Conservation (phyloP, 2,329 filamentous ascomycete genomes). For the Thielaviopsis ethacetica region DNA sequence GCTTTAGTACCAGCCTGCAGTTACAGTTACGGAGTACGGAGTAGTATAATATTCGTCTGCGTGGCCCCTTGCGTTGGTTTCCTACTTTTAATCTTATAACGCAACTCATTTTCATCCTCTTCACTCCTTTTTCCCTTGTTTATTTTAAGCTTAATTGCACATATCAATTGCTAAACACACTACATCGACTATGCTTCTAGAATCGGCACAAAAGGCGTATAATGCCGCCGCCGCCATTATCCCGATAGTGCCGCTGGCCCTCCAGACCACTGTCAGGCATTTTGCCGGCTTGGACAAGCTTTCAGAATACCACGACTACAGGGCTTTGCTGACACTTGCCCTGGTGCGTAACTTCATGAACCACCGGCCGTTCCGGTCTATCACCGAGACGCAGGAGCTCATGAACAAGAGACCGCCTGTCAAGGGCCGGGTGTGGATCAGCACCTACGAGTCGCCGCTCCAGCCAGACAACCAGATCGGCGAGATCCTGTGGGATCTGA, state of each 20-base stretch:
- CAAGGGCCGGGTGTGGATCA: slow-evolving; percentile 71
- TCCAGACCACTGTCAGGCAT: slow-evolving; percentile 47
- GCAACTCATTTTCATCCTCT: too few species aligned
- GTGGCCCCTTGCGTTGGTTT: too few species aligned
- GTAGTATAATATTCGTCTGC: too few species aligned
- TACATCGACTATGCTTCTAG: neutral
- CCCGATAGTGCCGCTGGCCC: slow-evolving; percentile 35
- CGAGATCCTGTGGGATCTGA: slow-evolving; percentile 40
- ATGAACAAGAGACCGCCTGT: slow-evolving; percentile 47
- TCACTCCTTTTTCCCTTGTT: too few species aligned
- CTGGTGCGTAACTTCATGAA: slow-evolving; percentile 47
- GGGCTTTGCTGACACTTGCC: slow-evolving; percentile 54
- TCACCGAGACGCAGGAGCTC: slow-evolving; percentile 48
- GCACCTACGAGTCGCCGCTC: slow-evolving; percentile 45
- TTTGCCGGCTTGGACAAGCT: slow-evolving; percentile 51
- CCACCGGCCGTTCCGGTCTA: slow-evolving; percentile 27
- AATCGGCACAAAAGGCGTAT: neutral
- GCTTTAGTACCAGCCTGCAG: too few species aligned
- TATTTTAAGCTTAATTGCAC: too few species aligned
- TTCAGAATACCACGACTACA: slow-evolving; percentile 61
- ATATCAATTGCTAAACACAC: too few species aligned
- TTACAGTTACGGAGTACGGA: too few species aligned
- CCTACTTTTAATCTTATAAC: too few species aligned
- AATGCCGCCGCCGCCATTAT: neutral
- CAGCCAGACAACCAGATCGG: slow-evolving; percentile 40